Percentiles rank a stretch among this genome's conserved stretches.
These are phyloP conservation scores for Eutrema japonicum DNA, from an alignment of 345 rosid genomes.

Conservation along the genomic window DNA sequence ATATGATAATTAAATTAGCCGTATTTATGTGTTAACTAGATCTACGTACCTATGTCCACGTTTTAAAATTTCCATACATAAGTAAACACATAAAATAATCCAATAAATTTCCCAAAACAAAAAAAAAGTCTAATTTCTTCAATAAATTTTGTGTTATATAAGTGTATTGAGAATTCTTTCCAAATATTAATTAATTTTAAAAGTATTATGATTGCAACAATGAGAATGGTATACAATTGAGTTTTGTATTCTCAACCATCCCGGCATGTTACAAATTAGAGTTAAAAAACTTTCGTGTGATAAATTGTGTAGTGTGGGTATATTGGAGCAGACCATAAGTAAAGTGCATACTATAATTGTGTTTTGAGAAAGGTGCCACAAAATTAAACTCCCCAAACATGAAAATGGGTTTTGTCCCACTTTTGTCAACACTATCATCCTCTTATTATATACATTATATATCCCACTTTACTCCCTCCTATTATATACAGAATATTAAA, in stretches of 20 bases:
- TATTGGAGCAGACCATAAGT: slow-evolving; percentile 4
- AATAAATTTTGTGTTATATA: too few species aligned
- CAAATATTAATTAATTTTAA: too few species aligned
- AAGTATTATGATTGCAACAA: too few species aligned
- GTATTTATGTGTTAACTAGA: neutral
- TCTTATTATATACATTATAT: slow-evolving; percentile 32
- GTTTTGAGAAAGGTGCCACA: slow-evolving; percentile 19
- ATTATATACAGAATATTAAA: too few species aligned
- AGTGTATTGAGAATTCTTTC: too few species aligned
- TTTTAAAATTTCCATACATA: too few species aligned
- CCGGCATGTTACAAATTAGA: neutral
- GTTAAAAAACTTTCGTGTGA: neutral
- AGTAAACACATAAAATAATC: too few species aligned
- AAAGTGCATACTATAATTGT: neutral
- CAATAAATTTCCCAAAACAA: too few species aligned
- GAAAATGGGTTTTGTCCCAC: slow-evolving; percentile 38
- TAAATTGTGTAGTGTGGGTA: neutral
- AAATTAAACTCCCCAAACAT: slow-evolving; percentile 28
- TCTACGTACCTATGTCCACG: too few species aligned
- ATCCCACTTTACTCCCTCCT: slow-evolving; percentile 28
- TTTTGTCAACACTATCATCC: slow-evolving; percentile 33
- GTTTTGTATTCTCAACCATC: neutral
- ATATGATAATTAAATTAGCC: neutral
- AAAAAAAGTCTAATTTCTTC: too few species aligned
- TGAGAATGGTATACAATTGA: neutral